Percentiles rank a stretch among this genome's conserved stretches.
These are phyloP conservation scores for Coemansia sp. DNA, from an alignment of 192 early-diverging fungal species.

Conservation along the genomic window DNA sequence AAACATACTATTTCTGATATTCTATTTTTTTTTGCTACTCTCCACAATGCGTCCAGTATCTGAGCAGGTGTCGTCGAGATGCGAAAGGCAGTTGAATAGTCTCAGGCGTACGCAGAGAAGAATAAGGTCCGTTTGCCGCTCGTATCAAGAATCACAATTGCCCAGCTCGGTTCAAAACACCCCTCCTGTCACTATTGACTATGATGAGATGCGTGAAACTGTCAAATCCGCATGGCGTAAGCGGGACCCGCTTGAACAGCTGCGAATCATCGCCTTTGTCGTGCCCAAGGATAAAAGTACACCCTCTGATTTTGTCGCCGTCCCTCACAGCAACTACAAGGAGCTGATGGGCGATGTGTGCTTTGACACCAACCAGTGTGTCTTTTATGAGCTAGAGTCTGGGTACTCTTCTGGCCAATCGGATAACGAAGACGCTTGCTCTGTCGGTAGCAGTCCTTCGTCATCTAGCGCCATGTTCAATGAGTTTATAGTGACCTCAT, in stretches of 20 bases:
- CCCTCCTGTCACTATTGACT: slow-evolving; percentile 13
- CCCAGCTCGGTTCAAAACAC: neutral
- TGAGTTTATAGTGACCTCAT: slow-evolving; percentile 27
- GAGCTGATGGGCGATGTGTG: slow-evolving; percentile 1
- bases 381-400: slow-evolving; percentile 38
- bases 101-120: neutral
- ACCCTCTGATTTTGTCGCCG: slow-evolving; percentile 15
- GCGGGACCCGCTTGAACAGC: slow-evolving; percentile 12
- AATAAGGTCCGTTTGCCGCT: slow-evolving; percentile 4
- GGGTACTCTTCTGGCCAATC: slow-evolving; percentile 4
- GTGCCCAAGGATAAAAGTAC: slow-evolving; percentile 19
- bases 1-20: neutral
- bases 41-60: slow-evolving; percentile 1
- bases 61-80: neutral
- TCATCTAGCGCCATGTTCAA: slow-evolving; percentile 21
- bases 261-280: slow-evolving; percentile 30
- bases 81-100: neutral
- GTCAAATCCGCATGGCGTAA: slow-evolving; percentile 40
- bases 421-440: neutral
- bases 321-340: slow-evolving; percentile 28
- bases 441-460: neutral
- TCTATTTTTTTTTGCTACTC: slow-evolving; percentile 2
- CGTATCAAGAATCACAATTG: neutral
- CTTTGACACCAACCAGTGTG: slow-evolving; percentile 11
- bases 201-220: slow-evolving; percentile 37